Evolutionary conservation across 495 filamentous ascomycete genomes (phyloP).

Genomic region (Hyphodiscus hymeniophilus): DNA sequence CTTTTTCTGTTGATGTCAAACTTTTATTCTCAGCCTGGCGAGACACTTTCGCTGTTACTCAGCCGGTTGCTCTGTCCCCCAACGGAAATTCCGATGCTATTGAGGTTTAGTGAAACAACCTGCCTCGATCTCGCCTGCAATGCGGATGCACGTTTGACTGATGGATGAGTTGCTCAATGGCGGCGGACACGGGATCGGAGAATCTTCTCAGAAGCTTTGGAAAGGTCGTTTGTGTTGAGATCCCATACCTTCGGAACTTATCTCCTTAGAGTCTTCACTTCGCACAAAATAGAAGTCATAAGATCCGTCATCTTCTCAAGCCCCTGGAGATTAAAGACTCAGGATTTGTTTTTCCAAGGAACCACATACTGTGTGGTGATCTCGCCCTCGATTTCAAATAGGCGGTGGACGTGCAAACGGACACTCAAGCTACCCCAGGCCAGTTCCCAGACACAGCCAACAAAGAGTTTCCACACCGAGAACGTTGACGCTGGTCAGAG

Average conservation of each 20-base stretch:
- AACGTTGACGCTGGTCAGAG: constrained; percentile 11
- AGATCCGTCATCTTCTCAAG: constrained; percentile 2
- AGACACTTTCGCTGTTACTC: constrained; percentile 35
- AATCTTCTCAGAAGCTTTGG: constrained; percentile 15
- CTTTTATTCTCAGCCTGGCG: constrained; percentile 35
- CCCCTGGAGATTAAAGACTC: constrained; percentile 5
- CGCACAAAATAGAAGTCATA: constrained; percentile 3
- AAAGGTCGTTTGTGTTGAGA: constrained; percentile 13
- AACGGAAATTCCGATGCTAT: constrained; percentile 28
- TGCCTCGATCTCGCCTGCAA: constrained; percentile 19
- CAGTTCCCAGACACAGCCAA: constrained; percentile 20
- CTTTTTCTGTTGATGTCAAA: constrained; percentile 42
- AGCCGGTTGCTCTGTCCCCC: constrained; percentile 33
- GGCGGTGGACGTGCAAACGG: constrained; percentile 22
- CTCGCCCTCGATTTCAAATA: constrained; percentile 21
- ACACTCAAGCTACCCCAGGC: constrained; percentile 15
- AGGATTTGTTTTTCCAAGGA: constrained; percentile 8
- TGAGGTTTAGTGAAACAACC: constrained; percentile 31
- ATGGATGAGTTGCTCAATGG: constrained; percentile 10
- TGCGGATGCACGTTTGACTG: constrained; percentile 11
- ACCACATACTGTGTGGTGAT: constrained; percentile 10
- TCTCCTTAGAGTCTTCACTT: constrained; percentile 6
- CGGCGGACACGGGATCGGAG: constrained; percentile 19
- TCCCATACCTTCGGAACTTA: constrained; percentile 11
- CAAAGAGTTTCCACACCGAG: constrained; percentile 18